A percentile compares a stretch with the other conserved stretches of the same genome.
These are phyloP conservation scores for Pseudogymnoascus sp. DNA, from an alignment of 2,329 filamentous ascomycete genomes.

Conservation along the genomic window DNA sequence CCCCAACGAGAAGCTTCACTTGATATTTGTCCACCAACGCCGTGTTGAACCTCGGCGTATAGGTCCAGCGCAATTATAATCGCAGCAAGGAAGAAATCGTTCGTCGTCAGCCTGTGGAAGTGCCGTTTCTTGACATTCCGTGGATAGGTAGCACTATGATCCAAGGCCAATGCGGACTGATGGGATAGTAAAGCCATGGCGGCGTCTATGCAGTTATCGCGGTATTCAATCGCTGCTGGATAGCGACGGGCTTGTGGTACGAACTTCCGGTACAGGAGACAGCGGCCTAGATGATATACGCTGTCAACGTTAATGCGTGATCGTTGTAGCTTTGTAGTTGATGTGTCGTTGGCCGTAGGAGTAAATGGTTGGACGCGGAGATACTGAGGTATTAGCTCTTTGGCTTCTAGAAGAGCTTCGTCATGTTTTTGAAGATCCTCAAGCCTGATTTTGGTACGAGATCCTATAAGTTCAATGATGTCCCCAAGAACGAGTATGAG, in stretches of 20 bases:
- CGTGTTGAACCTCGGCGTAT: slow-evolving; percentile 8
- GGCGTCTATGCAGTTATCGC: slow-evolving; percentile 8
- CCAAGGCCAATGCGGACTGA: slow-evolving; percentile 9
- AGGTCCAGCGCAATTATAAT: slow-evolving; percentile 13
- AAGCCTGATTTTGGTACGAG: not conserved
- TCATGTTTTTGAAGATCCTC: slow-evolving; percentile 9
- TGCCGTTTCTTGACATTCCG: slow-evolving; percentile 8
- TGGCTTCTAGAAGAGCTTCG: not conserved
- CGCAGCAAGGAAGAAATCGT: slow-evolving; percentile 13
- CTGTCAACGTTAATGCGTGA: slow-evolving; percentile 6
- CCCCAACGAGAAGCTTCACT: slow-evolving; percentile 7
- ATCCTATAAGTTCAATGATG: slow-evolving; percentile 10
- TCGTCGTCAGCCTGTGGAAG: slow-evolving; percentile 8
- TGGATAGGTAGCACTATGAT: not conserved
- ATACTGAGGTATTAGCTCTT: not conserved
- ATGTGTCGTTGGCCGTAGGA: not conserved
- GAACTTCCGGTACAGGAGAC: slow-evolving; percentile 10
- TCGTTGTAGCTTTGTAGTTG: not conserved
- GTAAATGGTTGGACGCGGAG: not conserved
- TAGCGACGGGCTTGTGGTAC: slow-evolving; percentile 3
- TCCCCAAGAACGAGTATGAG: slow-evolving; percentile 9
- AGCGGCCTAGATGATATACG: slow-evolving; percentile 9
- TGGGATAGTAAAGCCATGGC: slow-evolving; percentile 10
- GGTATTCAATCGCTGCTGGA: slow-evolving; percentile 5
- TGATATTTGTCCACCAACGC: not conserved